These are phyloP conservation scores for Cyberlindnera maritima DNA, from an alignment of 805 yeast species.

Conservation along the genomic window DNA sequence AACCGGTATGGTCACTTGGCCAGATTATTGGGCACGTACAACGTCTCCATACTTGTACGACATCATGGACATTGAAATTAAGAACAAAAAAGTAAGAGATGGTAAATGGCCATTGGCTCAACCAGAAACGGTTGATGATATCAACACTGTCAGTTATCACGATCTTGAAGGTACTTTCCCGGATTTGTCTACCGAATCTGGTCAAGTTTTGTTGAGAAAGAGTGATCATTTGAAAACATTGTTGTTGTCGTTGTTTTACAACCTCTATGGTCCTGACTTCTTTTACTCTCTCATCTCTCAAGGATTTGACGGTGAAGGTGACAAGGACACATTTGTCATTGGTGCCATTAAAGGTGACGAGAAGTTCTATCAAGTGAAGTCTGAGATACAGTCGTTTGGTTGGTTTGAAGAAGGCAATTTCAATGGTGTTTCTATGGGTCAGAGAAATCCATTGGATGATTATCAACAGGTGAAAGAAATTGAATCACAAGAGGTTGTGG, in stretches of 20 bases:
- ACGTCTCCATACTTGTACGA: conserved; percentile 60
- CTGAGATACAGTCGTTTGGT: conserved; percentile 27
- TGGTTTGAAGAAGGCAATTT: conserved; percentile 37
- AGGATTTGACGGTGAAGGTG: conserved; percentile 78
- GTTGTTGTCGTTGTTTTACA: conserved; percentile 60
- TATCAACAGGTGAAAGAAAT: conserved; percentile 26
- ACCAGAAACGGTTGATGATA: conserved; percentile 13
- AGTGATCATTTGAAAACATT: conserved; percentile 56
- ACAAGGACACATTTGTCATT: conserved; percentile 71
- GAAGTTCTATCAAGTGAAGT: conserved; percentile 47
- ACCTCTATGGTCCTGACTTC: conserved; percentile 60
- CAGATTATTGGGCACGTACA: conserved; percentile 73
- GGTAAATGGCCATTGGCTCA: conserved; percentile 22
- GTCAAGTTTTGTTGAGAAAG: conserved; percentile 63
- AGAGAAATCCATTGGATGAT: conserved; percentile 67
- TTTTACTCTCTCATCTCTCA: conserved; percentile 69
- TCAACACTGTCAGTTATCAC: conserved; percentile 46
- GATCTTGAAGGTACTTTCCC: conserved; percentile 63
- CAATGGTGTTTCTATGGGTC: conserved; percentile 77
- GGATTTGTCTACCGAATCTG: conserved; percentile 68
- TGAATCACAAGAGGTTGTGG: conserved; percentile 1
- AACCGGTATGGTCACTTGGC: conserved; percentile 65
- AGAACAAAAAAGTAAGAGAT: conserved; percentile 21
- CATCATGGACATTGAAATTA: conserved; percentile 43
- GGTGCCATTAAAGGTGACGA: conserved; percentile 45